Evolutionary conservation across 2,329 filamentous ascomycete genomes (phyloP).

Genomic region (Laburnicola sp.): DNA sequence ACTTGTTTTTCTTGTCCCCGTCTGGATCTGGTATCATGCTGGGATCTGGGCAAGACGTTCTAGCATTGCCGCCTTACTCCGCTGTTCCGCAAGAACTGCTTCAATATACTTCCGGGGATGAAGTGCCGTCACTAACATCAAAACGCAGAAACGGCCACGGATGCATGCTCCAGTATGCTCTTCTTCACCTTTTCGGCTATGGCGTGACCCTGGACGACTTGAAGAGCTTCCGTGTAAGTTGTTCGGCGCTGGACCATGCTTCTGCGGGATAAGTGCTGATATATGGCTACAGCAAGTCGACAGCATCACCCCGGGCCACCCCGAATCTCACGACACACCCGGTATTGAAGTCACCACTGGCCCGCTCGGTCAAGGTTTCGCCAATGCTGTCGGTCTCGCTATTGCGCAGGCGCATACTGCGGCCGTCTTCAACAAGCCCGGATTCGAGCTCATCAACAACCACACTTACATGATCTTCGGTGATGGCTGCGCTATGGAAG

Average conservation of each 20-base stretch:
- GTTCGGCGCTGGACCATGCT: conserved; percentile 48
- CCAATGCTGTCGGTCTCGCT: conserved; percentile 95
- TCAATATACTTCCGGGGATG: neutral
- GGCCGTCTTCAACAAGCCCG: conserved; percentile 94
- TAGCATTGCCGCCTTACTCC: conserved; percentile 20
- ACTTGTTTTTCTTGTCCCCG: conserved; percentile 18
- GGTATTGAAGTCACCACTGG: conserved; percentile 98
- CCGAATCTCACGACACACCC: conserved; percentile 95
- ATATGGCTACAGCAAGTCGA: conserved; percentile 59
- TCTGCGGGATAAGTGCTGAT: conserved; percentile 40
- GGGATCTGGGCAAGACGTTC: neutral
- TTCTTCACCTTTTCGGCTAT: conserved; percentile 96
- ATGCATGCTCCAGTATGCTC: conserved; percentile 99
- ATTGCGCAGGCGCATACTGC: conserved; percentile 91
- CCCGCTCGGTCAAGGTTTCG: conserved; percentile 94
- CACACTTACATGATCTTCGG: conserved; percentile 96
- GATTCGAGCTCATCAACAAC: conserved; percentile 89
- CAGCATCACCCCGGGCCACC: conserved; percentile 92
- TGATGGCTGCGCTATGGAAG: conserved; percentile 98
- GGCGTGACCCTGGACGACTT: conserved; percentile 83
- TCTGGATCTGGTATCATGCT: conserved; percentile 1
- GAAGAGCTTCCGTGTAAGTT: conserved; percentile 91
- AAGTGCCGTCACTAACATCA: conserved; percentile 22
- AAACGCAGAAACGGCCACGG: conserved; percentile 87
- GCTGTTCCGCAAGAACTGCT: conserved; percentile 10